Conservation (phyloP, 768 basidiomycete species). For the Asterophora lycoperdoides region DNA sequence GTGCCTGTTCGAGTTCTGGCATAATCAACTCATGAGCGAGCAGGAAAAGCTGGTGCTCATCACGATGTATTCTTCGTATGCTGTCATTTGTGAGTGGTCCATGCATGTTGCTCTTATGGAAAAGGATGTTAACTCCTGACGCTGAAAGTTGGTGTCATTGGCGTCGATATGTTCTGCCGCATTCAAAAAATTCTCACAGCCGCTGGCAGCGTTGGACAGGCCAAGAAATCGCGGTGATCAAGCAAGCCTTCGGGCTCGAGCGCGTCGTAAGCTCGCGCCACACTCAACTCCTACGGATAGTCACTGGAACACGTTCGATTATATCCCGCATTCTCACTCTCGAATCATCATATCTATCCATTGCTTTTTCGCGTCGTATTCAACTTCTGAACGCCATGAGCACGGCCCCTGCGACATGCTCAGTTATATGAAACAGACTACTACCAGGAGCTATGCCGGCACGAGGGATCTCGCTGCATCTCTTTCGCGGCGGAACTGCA, state of each 20-base stretch:
- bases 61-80: slow-evolving; percentile 18
- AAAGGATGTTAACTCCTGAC: background rate
- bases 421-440: too few species aligned
- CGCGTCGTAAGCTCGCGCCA: too few species aligned
- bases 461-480: too few species aligned
- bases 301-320: too few species aligned
- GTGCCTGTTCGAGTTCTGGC: slow-evolving; percentile 20
- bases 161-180: slow-evolving; percentile 19
- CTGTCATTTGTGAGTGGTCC: slow-evolving; percentile 14
- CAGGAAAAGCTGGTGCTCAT: slow-evolving; percentile 15
- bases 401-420: too few species aligned
- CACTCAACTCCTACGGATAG: too few species aligned
- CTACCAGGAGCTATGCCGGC: too few species aligned
- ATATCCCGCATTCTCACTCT: too few species aligned
- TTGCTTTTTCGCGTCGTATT: too few species aligned
- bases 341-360: too few species aligned
- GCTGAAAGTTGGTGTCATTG: slow-evolving; percentile 15
- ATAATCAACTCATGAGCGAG: slow-evolving; percentile 19
- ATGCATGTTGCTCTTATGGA: background rate
- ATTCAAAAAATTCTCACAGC: slow-evolving; percentile 16
- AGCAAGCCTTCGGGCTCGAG: background rate
- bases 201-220: slow-evolving; percentile 1
- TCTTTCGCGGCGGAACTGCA: too few species aligned
- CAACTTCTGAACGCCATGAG: too few species aligned
- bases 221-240: slow-evolving; percentile 5